These are phyloP conservation scores for Brassica incana DNA, from an alignment of 345 rosid genomes.

Conservation along the genomic window DNA sequence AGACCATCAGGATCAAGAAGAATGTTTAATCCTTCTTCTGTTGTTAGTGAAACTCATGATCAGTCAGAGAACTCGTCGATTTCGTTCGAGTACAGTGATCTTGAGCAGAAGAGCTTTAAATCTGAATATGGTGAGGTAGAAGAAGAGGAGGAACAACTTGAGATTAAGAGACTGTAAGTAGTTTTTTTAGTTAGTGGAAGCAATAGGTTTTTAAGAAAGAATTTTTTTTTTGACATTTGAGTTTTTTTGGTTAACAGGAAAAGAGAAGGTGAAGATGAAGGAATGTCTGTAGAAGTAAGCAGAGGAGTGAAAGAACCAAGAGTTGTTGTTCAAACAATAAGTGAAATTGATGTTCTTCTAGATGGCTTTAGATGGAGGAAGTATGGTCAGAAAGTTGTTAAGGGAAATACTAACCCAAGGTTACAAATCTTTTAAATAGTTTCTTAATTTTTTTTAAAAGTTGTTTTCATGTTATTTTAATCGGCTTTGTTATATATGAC, in stretches of 20 bases:
- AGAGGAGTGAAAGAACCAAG: slow-evolving; percentile 92
- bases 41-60: slow-evolving; percentile 47
- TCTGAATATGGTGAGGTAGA: slow-evolving; percentile 64
- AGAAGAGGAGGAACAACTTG: slow-evolving; percentile 75
- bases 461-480: slow-evolving; percentile 24
- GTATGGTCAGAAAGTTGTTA: slow-evolving; percentile 97
- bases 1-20: slow-evolving; percentile 57
- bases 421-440: slow-evolving; percentile 9
- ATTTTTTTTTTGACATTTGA: not conserved
- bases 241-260: slow-evolving; percentile 50
- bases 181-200: not conserved
- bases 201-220: not conserved
- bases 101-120: slow-evolving; percentile 62
- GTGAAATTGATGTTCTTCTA: slow-evolving; percentile 89
- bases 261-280: slow-evolving; percentile 73
- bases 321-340: slow-evolving; percentile 92
- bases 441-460: not conserved
- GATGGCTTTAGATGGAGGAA: slow-evolving; percentile 99
- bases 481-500: not conserved
- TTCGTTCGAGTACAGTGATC: slow-evolving; percentile 68
- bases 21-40: slow-evolving; percentile 30
- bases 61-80: slow-evolving; percentile 81
- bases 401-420: slow-evolving; percentile 98
- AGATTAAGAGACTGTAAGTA: slow-evolving; percentile 85
- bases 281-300: slow-evolving; percentile 68